Percentiles rank a stretch among this genome's conserved stretches.
Conservation (phyloP, 177 flowering plant species). For the Tripterygium wilfordii region DNA sequence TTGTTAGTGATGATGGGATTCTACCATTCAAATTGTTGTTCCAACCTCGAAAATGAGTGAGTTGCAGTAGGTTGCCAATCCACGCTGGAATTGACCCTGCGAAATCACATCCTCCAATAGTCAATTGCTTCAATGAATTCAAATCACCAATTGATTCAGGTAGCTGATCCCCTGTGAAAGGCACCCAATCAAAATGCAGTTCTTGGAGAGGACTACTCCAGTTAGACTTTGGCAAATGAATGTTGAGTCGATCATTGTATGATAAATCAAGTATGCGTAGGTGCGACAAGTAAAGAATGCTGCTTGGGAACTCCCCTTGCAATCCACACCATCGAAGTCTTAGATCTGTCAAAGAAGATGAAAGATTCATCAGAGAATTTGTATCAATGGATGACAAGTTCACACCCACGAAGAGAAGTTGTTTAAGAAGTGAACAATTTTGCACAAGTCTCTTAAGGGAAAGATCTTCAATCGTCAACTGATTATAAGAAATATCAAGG, state of each 20-base stretch:
- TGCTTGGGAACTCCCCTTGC: slow-evolving; percentile 8
- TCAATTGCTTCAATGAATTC: neutral
- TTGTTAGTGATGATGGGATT: slow-evolving; percentile 1
- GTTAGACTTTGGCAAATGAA: slow-evolving; percentile 1
- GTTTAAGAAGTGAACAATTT: neutral
- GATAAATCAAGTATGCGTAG: too few relatives aligned
- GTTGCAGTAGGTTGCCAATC: slow-evolving; percentile 1
- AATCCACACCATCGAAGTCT: neutral
- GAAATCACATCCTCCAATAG: neutral
- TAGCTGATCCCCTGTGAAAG: slow-evolving; percentile 3
- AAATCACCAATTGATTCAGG: too few relatives aligned
- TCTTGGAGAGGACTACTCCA: neutral
- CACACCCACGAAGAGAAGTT: neutral
- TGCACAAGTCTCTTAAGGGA: neutral
- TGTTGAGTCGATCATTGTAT: too few relatives aligned
- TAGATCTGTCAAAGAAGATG: slow-evolving; percentile 6
- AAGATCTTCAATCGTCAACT: too few relatives aligned
- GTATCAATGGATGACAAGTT: neutral
- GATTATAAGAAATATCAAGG: neutral
- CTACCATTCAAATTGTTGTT: neutral
- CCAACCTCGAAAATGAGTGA: neutral
- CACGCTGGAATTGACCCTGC: slow-evolving; percentile 1
- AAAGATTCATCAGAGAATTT: neutral
- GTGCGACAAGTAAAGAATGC: too few relatives aligned
- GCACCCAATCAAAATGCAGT: neutral